Conservation (phyloP, 1,284 basidiomycete species). For the Trametes versicolor region DNA sequence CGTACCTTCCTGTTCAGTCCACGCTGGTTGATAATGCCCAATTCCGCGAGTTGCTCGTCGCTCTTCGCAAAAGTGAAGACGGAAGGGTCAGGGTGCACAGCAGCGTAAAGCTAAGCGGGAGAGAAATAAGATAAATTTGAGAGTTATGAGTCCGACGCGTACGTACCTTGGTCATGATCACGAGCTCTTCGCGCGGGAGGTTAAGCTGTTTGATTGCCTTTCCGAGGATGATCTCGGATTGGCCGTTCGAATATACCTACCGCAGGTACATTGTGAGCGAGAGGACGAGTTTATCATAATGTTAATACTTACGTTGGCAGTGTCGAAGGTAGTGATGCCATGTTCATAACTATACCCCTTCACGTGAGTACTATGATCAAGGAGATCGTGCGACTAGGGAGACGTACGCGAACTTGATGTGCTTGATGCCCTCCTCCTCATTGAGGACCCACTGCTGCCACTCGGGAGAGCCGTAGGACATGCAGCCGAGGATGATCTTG, state of each 20-base stretch:
- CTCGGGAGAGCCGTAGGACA: constrained; percentile 47
- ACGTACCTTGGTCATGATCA: constrained; percentile 78
- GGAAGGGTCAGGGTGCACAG: neutral
- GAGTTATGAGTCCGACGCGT: neutral
- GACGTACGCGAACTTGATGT: constrained; percentile 49
- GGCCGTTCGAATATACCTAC: constrained; percentile 54
- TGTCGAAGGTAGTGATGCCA: constrained; percentile 61
- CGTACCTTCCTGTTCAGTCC: constrained; percentile 41
- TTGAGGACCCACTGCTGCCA: constrained; percentile 49
- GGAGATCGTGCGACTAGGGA: neutral
- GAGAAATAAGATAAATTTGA: neutral
- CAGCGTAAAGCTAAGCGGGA: neutral
- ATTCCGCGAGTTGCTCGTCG: constrained; percentile 5
- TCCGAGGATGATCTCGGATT: constrained; percentile 80
- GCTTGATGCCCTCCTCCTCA: constrained; percentile 44
- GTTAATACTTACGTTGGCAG: constrained; percentile 8
- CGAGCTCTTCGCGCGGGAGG: constrained; percentile 82
- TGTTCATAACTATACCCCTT: constrained; percentile 42
- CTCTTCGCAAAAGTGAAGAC: neutral
- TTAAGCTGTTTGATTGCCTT: constrained; percentile 80
- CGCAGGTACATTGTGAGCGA: neutral
- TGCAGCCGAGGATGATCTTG: constrained; percentile 49
- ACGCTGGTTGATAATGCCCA: constrained; percentile 40
- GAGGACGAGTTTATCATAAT: neutral
- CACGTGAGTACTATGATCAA: neutral